Base-by-base conservation (phyloP, 495 filamentous ascomycete genomes). In the Darksidea phi region DNA sequence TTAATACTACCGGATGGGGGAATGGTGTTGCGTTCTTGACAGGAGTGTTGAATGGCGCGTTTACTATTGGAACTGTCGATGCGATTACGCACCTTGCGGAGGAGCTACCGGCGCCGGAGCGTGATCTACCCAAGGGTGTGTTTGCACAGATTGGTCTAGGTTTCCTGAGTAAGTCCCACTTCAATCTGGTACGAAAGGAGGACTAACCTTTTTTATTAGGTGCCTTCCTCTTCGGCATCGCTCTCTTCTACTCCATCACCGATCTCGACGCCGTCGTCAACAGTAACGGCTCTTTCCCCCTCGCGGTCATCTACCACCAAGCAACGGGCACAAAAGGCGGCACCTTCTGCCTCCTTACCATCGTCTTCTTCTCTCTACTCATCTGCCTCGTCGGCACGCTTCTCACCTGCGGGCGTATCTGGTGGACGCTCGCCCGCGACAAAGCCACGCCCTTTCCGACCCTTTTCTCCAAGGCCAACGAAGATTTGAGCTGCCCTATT, bases 11-110 rank as follows among this genome's bases (percentile, higher is more conserved):
- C 10, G 86, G 86, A 0, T 67, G 59, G 58, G 79, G 76, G 32
- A 75, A 83, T 52, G 90, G 88, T 3, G 82, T 95, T 6, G 88
- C 85, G 6, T 95, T 95, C 65, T 71, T 92, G 15, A 75, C 84
- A 1, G 90, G 90, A 2, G 87, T 93, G 64, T 79, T 95, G n/a
- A 95, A 95, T 67, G 90, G 89, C 17, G 88, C 90, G 8, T 95
- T 88, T 68, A 83, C 87, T 17, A 85, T 95, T 41, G 90, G 90
- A 15, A 91, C 90, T 0, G 88, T 89, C 0, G 89, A 90, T 70
- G 78, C 79, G 43, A 80, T 87, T 13, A 82, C 84, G 10, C 89
- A 93, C 72, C 18, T 95, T 64, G 86, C 90, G 2, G 90, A 95
- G 71, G 90, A 95, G 73, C 76, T 94, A 10, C 87, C 88, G 0